These are phyloP conservation scores for Malassezia sympodialis DNA, from an alignment of 1,284 basidiomycete genomes.

Conservation along the genomic window DNA sequence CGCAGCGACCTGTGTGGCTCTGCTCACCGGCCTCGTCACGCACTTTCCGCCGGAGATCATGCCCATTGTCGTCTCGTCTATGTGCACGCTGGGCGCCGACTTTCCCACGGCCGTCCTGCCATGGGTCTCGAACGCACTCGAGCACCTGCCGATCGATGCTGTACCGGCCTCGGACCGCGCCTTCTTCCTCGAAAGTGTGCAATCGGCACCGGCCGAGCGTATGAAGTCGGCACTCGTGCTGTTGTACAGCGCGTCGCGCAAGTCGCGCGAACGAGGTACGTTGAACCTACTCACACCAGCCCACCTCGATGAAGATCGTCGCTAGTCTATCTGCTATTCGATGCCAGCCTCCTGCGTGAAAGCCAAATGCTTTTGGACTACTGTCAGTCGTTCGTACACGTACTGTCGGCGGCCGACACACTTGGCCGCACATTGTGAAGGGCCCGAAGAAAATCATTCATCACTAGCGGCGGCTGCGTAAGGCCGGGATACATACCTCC, in stretches of 20 bases:
- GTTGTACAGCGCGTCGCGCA: constrained; percentile 32
- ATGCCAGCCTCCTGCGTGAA: constrained; percentile 71
- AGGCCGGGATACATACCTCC: constrained; percentile 60
- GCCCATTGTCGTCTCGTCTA: constrained; percentile 64
- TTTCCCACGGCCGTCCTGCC: constrained; percentile 61
- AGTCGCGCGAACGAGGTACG: constrained; percentile 28
- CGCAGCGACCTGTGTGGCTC: constrained; percentile 59
- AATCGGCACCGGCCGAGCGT: constrained; percentile 17
- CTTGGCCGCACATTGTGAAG: constrained; percentile 75
- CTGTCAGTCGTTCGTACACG: background rate
- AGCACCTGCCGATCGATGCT: constrained; percentile 58
- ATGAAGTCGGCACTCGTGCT: constrained; percentile 27
- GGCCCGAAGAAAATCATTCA: constrained; percentile 73
- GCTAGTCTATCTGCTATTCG: constrained; percentile 24
- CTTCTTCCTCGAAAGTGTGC: constrained; percentile 1
- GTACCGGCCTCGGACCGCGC: constrained; percentile 4
- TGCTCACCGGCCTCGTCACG: constrained; percentile 65
- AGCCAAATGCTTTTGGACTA: constrained; percentile 64
- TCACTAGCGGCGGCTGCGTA: constrained; percentile 22
- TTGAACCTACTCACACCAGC: background rate
- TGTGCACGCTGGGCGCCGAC: constrained; percentile 60
- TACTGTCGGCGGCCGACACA: constrained; percentile 75
- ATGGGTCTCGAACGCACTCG: constrained; percentile 65
- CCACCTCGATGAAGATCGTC: constrained; percentile 2
- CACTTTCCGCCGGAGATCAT: constrained; percentile 80